Evolutionary conservation across 2,329 filamentous ascomycete genomes (phyloP).

Genomic region (Xylariaceae sp.): DNA sequence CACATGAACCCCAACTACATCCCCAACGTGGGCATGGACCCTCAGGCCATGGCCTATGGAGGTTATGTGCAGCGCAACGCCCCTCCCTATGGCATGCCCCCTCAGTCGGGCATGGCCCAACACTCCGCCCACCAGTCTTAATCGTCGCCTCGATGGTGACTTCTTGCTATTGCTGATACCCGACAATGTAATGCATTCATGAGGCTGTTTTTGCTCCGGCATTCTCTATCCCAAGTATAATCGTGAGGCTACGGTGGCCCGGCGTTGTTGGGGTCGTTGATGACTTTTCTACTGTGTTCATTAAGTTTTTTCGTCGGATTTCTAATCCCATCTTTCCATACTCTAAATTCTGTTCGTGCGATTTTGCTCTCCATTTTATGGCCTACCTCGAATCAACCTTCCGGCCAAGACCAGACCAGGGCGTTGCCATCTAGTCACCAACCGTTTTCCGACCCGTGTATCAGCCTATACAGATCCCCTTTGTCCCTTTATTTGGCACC

Average conservation of each 20-base stretch:
- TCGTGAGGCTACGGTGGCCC: slow-evolving; percentile 40
- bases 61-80: slow-evolving; percentile 68
- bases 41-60: slow-evolving; percentile 76
- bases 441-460: slow-evolving; percentile 1
- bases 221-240: slow-evolving; percentile 34
- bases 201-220: slow-evolving; percentile 36
- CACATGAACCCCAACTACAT: slow-evolving; percentile 61
- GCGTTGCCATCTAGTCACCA: slow-evolving; percentile 9
- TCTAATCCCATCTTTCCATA: slow-evolving; percentile 27
- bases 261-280: slow-evolving; percentile 38
- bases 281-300: slow-evolving; percentile 28
- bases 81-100: slow-evolving; percentile 72
- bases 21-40: slow-evolving; percentile 62
- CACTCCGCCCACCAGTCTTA: slow-evolving; percentile 77
- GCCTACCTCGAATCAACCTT: background rate
- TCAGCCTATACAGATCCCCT: slow-evolving; percentile 3
- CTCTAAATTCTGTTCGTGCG: slow-evolving; percentile 17
- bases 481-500: background rate
- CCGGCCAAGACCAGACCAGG: slow-evolving; percentile 2
- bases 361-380: slow-evolving; percentile 13
- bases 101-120: slow-evolving; percentile 72
- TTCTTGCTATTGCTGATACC: slow-evolving; percentile 46
- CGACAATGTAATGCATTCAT: slow-evolving; percentile 51
- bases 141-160: slow-evolving; percentile 31
- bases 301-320: slow-evolving; percentile 24